phyloP scores from a whole-genome alignment of 2,329 filamentous ascomycete genomes.

The Hypoxylon sp. region DNA sequence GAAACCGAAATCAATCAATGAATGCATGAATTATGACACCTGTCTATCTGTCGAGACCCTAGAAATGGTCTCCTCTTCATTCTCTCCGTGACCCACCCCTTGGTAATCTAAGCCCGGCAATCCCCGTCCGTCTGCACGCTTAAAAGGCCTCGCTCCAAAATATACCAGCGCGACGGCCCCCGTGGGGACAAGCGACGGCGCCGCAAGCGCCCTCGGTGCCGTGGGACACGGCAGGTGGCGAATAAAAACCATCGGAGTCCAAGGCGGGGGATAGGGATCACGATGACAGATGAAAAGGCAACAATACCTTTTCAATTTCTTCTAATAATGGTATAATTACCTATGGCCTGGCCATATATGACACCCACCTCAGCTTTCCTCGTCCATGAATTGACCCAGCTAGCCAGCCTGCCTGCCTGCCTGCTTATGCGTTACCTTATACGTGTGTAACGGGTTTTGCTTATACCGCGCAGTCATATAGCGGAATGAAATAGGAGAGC shows the following conservation, averaged over 20 bases:
- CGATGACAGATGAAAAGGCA: conserved; percentile 1
- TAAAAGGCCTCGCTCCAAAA: conserved; percentile 27
- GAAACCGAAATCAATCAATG: conserved; percentile 32
- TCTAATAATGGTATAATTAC: not conserved
- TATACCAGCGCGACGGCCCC: conserved; percentile 32
- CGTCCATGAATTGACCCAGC: not conserved
- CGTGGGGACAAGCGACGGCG: conserved; percentile 31
- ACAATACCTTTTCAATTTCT: not conserved
- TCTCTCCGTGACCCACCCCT: conserved; percentile 29
- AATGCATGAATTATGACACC: conserved; percentile 36
- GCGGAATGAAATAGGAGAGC: not conserved
- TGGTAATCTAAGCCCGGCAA: conserved; percentile 25
- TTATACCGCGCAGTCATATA: conserved; percentile 29
- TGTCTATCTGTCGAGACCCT: conserved; percentile 23
- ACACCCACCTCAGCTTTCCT: conserved; percentile 33
- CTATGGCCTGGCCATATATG: conserved; percentile 17
- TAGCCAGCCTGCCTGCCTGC: conserved; percentile 15
- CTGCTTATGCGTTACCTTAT: conserved; percentile 30
- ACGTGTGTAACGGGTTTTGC: conserved; percentile 29
- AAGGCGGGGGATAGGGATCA: conserved; percentile 30
- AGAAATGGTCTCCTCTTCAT: conserved; percentile 13
- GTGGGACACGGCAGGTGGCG: conserved; percentile 26
- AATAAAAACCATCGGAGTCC: conserved; percentile 28
- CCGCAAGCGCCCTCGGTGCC: conserved; percentile 28
- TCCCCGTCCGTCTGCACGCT: conserved; percentile 32